phyloP scores from a whole-genome alignment of 495 filamentous ascomycete genomes.

The Penicillium ochrochloron region DNA sequence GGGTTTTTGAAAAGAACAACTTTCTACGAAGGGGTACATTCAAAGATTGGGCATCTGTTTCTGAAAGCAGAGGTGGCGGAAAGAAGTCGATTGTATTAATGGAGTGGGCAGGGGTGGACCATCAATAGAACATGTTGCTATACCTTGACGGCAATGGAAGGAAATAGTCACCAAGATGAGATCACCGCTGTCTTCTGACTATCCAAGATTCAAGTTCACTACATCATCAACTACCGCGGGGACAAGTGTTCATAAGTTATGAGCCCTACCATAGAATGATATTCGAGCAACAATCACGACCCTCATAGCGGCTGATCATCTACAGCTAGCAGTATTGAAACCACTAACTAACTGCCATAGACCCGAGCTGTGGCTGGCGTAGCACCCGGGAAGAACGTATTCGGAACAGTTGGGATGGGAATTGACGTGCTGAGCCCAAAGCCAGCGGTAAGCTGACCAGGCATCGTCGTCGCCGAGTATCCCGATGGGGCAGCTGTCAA shows the following conservation, averaged over 20 bases:
- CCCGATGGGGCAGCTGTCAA: constrained; percentile 41
- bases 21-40: constrained; percentile 23
- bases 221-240: too few relatives aligned
- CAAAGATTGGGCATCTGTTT: constrained; percentile 24
- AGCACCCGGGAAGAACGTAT: constrained; percentile 51
- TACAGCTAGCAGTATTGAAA: neutral
- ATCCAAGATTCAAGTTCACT: neutral
- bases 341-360: constrained; percentile 12
- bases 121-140: neutral
- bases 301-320: neutral
- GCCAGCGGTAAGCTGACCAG: constrained; percentile 39
- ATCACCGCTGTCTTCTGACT: neutral
- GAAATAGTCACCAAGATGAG: neutral
- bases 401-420: constrained; percentile 54
- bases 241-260: too few relatives aligned
- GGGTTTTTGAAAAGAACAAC: constrained; percentile 32
- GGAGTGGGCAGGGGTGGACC: neutral
- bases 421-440: constrained; percentile 47
- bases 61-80: constrained; percentile 23
- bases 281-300: neutral
- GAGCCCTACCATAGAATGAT: neutral
- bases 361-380: constrained; percentile 29
- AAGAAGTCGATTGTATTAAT: constrained; percentile 19
- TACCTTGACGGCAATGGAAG: neutral
- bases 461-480: constrained; percentile 50